These are phyloP conservation scores for Steccherinum ochraceum DNA, from an alignment of 768 basidiomycete genomes.

Conservation along the genomic window DNA sequence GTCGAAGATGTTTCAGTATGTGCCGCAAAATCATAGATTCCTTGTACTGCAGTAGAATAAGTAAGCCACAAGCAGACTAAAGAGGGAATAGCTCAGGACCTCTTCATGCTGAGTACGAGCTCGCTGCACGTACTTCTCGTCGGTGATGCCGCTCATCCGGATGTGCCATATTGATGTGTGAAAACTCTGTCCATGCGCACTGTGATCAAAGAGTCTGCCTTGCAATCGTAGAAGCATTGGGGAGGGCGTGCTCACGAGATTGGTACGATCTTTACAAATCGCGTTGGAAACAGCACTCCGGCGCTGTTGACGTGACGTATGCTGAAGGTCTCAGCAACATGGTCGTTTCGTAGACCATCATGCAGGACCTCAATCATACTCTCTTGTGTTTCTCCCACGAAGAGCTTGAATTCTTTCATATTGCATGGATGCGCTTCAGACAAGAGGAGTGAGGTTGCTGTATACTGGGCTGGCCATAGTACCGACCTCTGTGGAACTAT, in stretches of 20 bases:
- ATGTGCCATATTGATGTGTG: slow-evolving; percentile 80
- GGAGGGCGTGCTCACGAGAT: slow-evolving; percentile 49
- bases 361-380: slow-evolving; percentile 65
- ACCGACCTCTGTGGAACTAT: slow-evolving; percentile 29
- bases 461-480: background rate
- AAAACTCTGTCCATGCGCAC: slow-evolving; percentile 66
- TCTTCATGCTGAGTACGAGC: slow-evolving; percentile 52
- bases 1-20: slow-evolving; percentile 71
- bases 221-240: background rate
- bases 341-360: slow-evolving; percentile 59
- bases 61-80: slow-evolving; percentile 1
- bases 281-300: slow-evolving; percentile 55
- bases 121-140: slow-evolving; percentile 50
- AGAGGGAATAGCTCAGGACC: slow-evolving; percentile 27
- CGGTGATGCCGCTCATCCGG: slow-evolving; percentile 51
- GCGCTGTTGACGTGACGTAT: slow-evolving; percentile 49
- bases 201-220: slow-evolving; percentile 19
- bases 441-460: background rate
- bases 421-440: slow-evolving; percentile 75
- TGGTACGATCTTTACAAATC: slow-evolving; percentile 70
- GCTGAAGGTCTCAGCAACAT: slow-evolving; percentile 55
- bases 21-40: slow-evolving; percentile 62
- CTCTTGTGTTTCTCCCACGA: slow-evolving; percentile 56
- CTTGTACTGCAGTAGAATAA: slow-evolving; percentile 40
- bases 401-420: slow-evolving; percentile 77